Base-by-base conservation (phyloP, 495 filamentous ascomycete species). In the Pyrenopolyporus hunteri region DNA sequence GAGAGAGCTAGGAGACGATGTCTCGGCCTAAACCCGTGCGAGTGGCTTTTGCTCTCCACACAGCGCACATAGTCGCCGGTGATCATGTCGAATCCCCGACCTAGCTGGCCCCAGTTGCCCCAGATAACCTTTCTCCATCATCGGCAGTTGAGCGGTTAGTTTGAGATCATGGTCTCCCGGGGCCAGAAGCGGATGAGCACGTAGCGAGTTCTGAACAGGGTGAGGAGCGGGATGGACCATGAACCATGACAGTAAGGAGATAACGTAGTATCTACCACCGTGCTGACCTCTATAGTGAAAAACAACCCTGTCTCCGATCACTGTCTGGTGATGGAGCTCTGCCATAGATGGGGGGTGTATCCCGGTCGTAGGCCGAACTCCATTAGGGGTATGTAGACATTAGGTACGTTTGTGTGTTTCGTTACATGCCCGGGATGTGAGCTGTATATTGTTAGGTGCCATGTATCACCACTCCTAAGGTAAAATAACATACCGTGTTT, bases 101-200 rank as follows among this genome's bases (percentile, higher is more conserved):
- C 44, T 20, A 42, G 57, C 39, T 51, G 45, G 42, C 32, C 33
- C 46, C 16, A 9, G 40, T 37, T 56, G 20, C 44, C 43, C 55
- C 25, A 42, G 54, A 40, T 48, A 44, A 26, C 14, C 35, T 60
- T 29, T 32, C 42, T 57, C n/a, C n/a, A 22, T 55, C 26, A 23
- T 57, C 63, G 63, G 63, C 57, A 66, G 63, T 66, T 66, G 63
- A 48, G 51, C 51, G 39, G 56, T 45, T 37, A 51, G 37, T 46
- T 51, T 54, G 43, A 65, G 56, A 65, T 57, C 22, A 59, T 35
- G 44, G 25, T 56, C 25, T 40, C 7, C 42, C 36, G 50, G 57
- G 50, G 45, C 40, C 39, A 42, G 46, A 52, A 57, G 11, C 43
- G 56, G 56, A 59, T 55, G 50, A 49, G 23, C 49, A 42, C 33